Base-by-base conservation (phyloP, 352 stramenopile genomes). In the Phytophthora parvispora region DNA sequence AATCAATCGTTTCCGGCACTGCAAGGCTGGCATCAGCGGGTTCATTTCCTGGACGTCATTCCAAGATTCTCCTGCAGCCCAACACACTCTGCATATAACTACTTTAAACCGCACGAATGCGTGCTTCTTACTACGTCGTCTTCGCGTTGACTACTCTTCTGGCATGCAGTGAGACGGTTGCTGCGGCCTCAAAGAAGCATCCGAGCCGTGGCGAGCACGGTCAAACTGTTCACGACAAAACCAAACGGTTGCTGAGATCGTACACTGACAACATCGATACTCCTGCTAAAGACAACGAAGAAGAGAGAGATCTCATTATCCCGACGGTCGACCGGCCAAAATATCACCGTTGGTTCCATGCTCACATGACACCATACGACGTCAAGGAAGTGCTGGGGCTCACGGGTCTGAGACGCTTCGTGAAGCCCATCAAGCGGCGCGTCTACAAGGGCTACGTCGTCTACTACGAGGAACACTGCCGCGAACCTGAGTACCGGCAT, bases 391-490 rank as follows among this genome's bases (percentile, higher is more conserved):
- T 50, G 16, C 10, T 68, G 29, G 31, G 61, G 22, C n/a, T 68
- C 40, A 63, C 51, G 7, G n/a, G 18, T 25, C 34, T 61, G 16
- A 61, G n/a, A 2, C 36, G 15, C 12, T 0, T 56, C 15, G 48
- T 60, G 51, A 51, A 63, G 18, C 51, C 36, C n/a, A 50, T 68
- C 52, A 70, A 64, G 34, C 43, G 45, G 7, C 61, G 54, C 12
- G 20, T 72, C 40, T 72, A 66, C 57, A 48, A 53, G 13, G 57
- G 64, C 25, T 72, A 67, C 40, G 58, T 66, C 25, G 34, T 64
- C 24, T 64, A 64, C 52, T 60, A 52, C 50, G 8, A 69, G 4
- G 25, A 61, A 8, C 40, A 69, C 43, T 69, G 59, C 59, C 22
- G 15, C 20, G 32, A 50, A 27, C 45, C 27, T 22, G 27, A 47